Percentiles rank a stretch among this genome's conserved stretches.
phyloP scores from a whole-genome alignment of 352 stramenopile species.

The Phytophthora hybrid region DNA sequence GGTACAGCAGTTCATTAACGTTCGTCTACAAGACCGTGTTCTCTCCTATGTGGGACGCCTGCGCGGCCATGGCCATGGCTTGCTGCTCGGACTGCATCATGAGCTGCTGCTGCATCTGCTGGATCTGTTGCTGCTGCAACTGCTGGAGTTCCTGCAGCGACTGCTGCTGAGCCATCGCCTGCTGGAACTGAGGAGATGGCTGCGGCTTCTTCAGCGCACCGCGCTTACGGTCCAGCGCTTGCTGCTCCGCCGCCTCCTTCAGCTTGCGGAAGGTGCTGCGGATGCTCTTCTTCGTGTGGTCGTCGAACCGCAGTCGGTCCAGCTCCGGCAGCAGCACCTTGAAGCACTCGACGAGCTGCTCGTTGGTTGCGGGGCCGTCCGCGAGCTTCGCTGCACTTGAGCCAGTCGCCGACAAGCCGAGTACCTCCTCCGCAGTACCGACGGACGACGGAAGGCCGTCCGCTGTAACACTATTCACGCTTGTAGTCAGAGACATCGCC shows the following conservation, averaged over 20 bases:
- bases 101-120: slow-evolving; percentile 44
- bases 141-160: slow-evolving; percentile 42
- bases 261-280: slow-evolving; percentile 58
- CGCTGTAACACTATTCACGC: slow-evolving; percentile 35
- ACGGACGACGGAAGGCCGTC: slow-evolving; percentile 23
- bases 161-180: slow-evolving; percentile 9
- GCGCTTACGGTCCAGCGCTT: slow-evolving; percentile 42
- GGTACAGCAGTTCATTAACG: background rate
- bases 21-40: slow-evolving; percentile 38
- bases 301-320: slow-evolving; percentile 62
- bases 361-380: slow-evolving; percentile 44
- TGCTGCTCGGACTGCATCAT: slow-evolving; percentile 37
- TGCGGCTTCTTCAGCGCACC: slow-evolving; percentile 37
- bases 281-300: slow-evolving; percentile 70
- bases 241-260: slow-evolving; percentile 53
- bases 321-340: slow-evolving; percentile 60
- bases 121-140: slow-evolving; percentile 35
- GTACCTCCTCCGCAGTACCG: slow-evolving; percentile 45
- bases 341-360: slow-evolving; percentile 59
- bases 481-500: slow-evolving; percentile 26
- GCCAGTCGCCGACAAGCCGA: slow-evolving; percentile 48
- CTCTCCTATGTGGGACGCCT: slow-evolving; percentile 38
- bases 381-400: slow-evolving; percentile 10
- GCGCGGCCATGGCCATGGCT: slow-evolving; percentile 31
- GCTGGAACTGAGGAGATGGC: slow-evolving; percentile 12